Conservation (phyloP, 495 filamentous ascomycete species). For the Barbatosphaeria neglecta region DNA sequence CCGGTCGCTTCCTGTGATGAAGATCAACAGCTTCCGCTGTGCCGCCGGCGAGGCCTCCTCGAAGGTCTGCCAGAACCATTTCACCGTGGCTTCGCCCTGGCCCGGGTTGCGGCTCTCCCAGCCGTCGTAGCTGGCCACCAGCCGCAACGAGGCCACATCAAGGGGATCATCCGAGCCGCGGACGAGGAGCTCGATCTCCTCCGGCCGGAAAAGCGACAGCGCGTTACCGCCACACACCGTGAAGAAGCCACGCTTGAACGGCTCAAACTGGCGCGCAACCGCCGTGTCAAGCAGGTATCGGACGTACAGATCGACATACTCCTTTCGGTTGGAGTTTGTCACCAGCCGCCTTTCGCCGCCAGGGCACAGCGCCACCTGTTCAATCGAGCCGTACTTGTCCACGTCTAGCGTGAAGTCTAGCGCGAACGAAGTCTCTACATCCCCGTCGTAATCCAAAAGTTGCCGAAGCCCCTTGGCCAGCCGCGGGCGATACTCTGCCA, state of each 20-base stretch:
- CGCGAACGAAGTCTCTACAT: slow-evolving; percentile 73
- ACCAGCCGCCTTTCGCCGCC: slow-evolving; percentile 67
- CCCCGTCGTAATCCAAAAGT: slow-evolving; percentile 72
- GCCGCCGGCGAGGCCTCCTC: slow-evolving; percentile 48
- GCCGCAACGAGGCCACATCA: slow-evolving; percentile 64
- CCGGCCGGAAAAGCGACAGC: slow-evolving; percentile 78
- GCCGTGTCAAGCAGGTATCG: slow-evolving; percentile 69
- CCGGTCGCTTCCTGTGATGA: slow-evolving; percentile 88
- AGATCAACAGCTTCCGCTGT: slow-evolving; percentile 70
- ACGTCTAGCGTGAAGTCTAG: slow-evolving; percentile 71
- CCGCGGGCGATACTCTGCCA: slow-evolving; percentile 70
- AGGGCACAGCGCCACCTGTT: slow-evolving; percentile 58
- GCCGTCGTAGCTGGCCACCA: slow-evolving; percentile 72
- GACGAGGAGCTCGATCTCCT: slow-evolving; percentile 85
- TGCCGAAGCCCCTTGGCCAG: slow-evolving; percentile 67
- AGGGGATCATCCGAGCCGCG: slow-evolving; percentile 79
- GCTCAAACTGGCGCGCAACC: slow-evolving; percentile 78
- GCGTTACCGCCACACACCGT: slow-evolving; percentile 88
- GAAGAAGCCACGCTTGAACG: slow-evolving; percentile 91
- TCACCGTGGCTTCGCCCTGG: slow-evolving; percentile 53
- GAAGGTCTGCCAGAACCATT: slow-evolving; percentile 88
- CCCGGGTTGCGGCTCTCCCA: slow-evolving; percentile 44
- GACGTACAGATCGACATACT: slow-evolving; percentile 84
- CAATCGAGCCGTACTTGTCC: slow-evolving; percentile 63
- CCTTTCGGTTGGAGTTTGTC: slow-evolving; percentile 72